Conservation (phyloP, 2,329 filamentous ascomycete genomes). For the Sclerotiophoma versabilis region DNA sequence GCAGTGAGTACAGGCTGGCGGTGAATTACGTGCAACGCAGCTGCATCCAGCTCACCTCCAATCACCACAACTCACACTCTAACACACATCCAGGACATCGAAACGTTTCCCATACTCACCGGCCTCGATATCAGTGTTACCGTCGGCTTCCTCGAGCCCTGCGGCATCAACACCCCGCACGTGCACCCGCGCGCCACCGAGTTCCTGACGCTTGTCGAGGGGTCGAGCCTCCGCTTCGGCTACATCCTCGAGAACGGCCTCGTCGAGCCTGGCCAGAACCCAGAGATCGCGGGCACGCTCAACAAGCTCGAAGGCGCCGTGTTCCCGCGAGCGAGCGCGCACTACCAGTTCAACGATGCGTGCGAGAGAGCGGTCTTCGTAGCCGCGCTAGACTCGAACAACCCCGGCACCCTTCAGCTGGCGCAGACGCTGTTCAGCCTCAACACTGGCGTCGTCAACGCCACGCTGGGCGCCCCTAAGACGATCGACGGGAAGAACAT, state of each 20-base stretch:
- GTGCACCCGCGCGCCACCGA: neutral
- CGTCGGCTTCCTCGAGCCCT: too few relatives aligned
- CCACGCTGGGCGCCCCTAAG: conserved; percentile 47
- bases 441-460: conserved; percentile 45
- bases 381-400: conserved; percentile 53
- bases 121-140: conserved; percentile 47
- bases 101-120: conserved; percentile 49
- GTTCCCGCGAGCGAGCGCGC: conserved; percentile 55
- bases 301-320: conserved; percentile 52
- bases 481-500: conserved; percentile 43
- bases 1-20: conserved; percentile 11
- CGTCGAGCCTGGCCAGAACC: neutral
- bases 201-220: neutral
- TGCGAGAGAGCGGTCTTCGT: conserved; percentile 48
- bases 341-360: conserved; percentile 55
- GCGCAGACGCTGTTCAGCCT: too few relatives aligned
- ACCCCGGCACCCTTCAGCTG: conserved; percentile 53
- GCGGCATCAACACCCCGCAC: too few relatives aligned
- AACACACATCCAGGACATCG: conserved; percentile 40
- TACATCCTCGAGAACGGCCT: neutral
- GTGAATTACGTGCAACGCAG: neutral
- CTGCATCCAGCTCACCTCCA: too few relatives aligned
- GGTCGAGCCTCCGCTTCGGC: neutral
- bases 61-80: too few relatives aligned
- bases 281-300: conserved; percentile 43